phyloP scores from a whole-genome alignment of 768 basidiomycete species.

The Holtermanniella nyarrowii region DNA sequence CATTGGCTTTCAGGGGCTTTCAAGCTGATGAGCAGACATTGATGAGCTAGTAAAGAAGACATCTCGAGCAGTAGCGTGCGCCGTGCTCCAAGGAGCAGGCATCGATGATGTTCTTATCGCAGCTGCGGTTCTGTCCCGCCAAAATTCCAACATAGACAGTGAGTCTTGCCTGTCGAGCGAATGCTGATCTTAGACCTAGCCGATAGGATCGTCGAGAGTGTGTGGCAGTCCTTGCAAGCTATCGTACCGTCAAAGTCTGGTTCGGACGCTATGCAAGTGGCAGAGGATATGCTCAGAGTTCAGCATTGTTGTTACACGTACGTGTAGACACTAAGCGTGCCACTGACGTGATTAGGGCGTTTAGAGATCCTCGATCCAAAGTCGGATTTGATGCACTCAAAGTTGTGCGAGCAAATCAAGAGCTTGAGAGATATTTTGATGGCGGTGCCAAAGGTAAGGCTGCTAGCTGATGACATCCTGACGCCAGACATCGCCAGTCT shows the following conservation, averaged over 20 bases:
- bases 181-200: neutral
- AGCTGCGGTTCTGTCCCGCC: neutral
- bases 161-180: neutral
- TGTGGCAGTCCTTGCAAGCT: neutral
- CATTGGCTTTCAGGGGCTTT: too few species aligned
- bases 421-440: neutral
- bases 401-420: neutral
- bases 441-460: neutral
- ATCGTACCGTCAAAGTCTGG: neutral
- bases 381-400: neutral
- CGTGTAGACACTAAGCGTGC: neutral
- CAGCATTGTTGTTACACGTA: neutral
- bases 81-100: neutral
- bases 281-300: neutral
- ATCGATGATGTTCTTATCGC: neutral
- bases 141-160: neutral
- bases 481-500: neutral
- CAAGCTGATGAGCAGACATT: too few species aligned
- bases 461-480: neutral
- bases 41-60: neutral
- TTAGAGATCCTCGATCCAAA: neutral
- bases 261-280: neutral
- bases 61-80: neutral
- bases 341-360: neutral
- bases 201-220: neutral